phyloP scores from a whole-genome alignment of 2,329 filamentous ascomycete genomes.

The Thielaviopsis euricoi region DNA sequence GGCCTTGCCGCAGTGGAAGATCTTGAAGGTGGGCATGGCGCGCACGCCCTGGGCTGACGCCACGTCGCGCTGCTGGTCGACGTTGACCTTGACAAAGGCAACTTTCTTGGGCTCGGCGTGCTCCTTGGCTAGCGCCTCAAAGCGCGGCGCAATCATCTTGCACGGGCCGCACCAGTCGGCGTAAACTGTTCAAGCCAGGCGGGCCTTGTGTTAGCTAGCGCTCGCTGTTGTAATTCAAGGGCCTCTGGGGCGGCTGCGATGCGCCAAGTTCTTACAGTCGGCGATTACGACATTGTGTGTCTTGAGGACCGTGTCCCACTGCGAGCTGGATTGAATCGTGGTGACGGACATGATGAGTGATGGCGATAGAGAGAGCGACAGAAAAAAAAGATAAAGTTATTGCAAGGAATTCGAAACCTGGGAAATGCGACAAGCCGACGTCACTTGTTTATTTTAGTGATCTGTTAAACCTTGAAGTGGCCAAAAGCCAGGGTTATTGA shows the following conservation, averaged over 20 bases:
- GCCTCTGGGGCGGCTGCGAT: background rate
- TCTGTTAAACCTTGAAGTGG: background rate
- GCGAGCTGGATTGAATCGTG: conserved; percentile 45
- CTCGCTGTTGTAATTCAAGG: background rate
- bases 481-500: background rate
- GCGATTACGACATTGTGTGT: conserved; percentile 68
- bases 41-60: conserved; percentile 62
- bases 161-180: conserved; percentile 92
- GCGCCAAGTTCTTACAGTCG: conserved; percentile 56
- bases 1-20: conserved; percentile 62
- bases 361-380: no score
- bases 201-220: background rate
- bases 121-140: conserved; percentile 66
- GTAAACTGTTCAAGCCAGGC: conserved; percentile 45
- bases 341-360: conserved; percentile 27
- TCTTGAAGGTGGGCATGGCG: conserved; percentile 88
- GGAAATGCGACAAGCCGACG: conserved; percentile 2
- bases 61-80: conserved; percentile 65
- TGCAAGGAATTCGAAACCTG: background rate
- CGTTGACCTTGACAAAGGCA: conserved; percentile 84
- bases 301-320: conserved; percentile 57
- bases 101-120: conserved; percentile 68
- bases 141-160: conserved; percentile 79
- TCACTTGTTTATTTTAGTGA: conserved; percentile 1
- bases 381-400: background rate